Conservation (phyloP, 176 grass and related monocot species). For the Hordeum marinum region DNA sequence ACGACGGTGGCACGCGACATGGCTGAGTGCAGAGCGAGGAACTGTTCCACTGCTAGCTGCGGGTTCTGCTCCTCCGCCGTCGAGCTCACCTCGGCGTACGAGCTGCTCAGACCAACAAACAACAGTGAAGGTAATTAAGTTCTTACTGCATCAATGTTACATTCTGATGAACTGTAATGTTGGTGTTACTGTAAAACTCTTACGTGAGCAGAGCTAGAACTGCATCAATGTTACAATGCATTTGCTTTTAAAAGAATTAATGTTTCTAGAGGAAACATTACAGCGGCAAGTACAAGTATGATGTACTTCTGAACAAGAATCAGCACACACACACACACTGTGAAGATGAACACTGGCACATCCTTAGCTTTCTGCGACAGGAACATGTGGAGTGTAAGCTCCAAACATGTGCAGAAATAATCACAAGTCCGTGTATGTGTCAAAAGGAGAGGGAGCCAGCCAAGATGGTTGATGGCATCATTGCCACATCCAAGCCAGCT, state of each 20-base stretch:
- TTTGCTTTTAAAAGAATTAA: background rate
- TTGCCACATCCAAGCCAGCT: slow-evolving; percentile 35
- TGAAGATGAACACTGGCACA: background rate
- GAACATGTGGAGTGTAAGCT: slow-evolving; percentile 17
- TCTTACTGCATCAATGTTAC: background rate
- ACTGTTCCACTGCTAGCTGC: slow-evolving; percentile 75
- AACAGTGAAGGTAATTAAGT: background rate
- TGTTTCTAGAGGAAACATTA: slow-evolving; percentile 5
- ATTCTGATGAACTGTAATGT: background rate
- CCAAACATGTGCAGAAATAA: slow-evolving; percentile 32
- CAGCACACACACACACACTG: background rate
- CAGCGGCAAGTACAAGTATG: slow-evolving; percentile 8
- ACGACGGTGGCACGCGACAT: slow-evolving; percentile 52
- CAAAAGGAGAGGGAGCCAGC: slow-evolving; percentile 20
- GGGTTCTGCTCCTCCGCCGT: slow-evolving; percentile 77
- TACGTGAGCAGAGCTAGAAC: background rate
- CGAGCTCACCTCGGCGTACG: slow-evolving; percentile 72
- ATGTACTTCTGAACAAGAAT: slow-evolving; percentile 12
- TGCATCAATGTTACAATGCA: too few species aligned
- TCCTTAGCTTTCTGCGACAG: background rate
- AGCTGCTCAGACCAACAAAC: slow-evolving; percentile 44
- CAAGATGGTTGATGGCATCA: slow-evolving; percentile 27
- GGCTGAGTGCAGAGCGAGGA: slow-evolving; percentile 64
- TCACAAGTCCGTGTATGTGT: slow-evolving; percentile 19
- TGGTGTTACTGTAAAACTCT: background rate